A percentile compares a stretch with the other conserved stretches of the same genome.
These are phyloP conservation scores for Veloboletus limbatus DNA, from an alignment of 1,284 basidiomycete species.

Conservation along the genomic window DNA sequence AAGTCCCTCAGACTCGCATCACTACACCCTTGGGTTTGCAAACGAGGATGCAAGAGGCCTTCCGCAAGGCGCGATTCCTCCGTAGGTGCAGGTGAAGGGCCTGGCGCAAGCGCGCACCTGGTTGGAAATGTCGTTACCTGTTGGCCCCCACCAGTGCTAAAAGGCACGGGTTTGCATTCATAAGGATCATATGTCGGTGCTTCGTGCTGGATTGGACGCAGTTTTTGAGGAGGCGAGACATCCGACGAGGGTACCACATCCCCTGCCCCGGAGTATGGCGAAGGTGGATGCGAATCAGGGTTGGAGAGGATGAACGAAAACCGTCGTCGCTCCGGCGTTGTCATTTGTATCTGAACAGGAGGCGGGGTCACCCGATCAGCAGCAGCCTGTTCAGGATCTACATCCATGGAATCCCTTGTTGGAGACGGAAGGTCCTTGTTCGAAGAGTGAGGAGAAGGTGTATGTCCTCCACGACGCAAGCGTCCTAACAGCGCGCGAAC, in stretches of 20 bases:
- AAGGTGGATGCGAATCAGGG: conserved; percentile 25
- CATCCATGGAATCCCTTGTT: conserved; percentile 7
- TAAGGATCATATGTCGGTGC: not conserved
- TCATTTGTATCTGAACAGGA: conserved; percentile 14
- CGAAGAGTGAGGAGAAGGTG: conserved; percentile 31
- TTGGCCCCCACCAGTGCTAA: not conserved
- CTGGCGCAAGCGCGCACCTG: conserved; percentile 6
- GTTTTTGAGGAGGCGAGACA: not conserved
- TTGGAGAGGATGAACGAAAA: conserved; percentile 35
- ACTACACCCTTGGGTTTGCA: conserved; percentile 33
- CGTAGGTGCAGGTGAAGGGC: conserved; percentile 39
- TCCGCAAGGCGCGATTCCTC: conserved; percentile 35
- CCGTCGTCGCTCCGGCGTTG: conserved; percentile 20
- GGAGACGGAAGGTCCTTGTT: conserved; percentile 22
- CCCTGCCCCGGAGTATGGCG: conserved; percentile 15
- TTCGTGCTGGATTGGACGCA: conserved; percentile 1
- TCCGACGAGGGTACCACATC: not conserved
- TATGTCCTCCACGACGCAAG: conserved; percentile 25
- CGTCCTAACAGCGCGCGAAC: conserved; percentile 30
- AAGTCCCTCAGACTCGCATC: conserved; percentile 41
- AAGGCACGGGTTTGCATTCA: not conserved
- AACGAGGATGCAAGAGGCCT: conserved; percentile 40
- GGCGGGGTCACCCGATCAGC: conserved; percentile 14
- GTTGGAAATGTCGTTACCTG: conserved; percentile 3
- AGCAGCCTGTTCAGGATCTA: conserved; percentile 17